Conservation (phyloP, 176 grass and related monocot genomes). For the Themeda triandra region DNA sequence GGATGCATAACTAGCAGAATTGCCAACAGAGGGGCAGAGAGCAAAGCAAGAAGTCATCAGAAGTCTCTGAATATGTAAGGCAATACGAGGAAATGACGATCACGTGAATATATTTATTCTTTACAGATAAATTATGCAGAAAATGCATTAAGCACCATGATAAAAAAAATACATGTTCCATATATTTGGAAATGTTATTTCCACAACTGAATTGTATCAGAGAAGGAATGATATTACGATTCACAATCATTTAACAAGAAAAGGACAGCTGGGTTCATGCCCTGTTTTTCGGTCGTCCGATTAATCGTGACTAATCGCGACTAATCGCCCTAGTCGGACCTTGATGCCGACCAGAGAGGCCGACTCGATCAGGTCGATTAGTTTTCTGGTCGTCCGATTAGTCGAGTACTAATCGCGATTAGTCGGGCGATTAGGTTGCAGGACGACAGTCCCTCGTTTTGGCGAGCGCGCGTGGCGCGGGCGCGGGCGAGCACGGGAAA, state of each 20-base stretch:
- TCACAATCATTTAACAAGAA: not conserved
- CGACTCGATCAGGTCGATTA: too few relatives aligned
- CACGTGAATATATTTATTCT: not conserved
- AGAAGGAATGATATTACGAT: not conserved
- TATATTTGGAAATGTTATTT: not conserved
- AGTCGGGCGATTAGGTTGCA: too few relatives aligned
- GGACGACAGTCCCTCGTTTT: too few relatives aligned
- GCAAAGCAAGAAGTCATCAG: constrained; percentile 15
- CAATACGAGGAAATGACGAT: constrained; percentile 14
- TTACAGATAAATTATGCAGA: constrained; percentile 3
- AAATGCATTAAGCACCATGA: not conserved
- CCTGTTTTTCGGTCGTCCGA: too few relatives aligned
- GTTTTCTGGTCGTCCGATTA: too few relatives aligned
- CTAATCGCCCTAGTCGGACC: too few relatives aligned
- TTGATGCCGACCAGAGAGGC: too few relatives aligned
- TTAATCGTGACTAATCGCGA: too few relatives aligned
- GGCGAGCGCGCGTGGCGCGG: too few relatives aligned
- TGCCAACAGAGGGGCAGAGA: constrained; percentile 1
- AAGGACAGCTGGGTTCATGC: not conserved
- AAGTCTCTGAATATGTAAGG: not conserved
- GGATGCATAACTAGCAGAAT: not conserved
- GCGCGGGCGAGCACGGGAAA: too few relatives aligned
- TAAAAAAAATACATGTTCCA: not conserved
- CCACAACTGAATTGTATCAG: not conserved
- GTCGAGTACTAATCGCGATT: too few relatives aligned